Percentiles rank a stretch among this genome's conserved stretches.
Conservation (phyloP, 805 yeast species). For the Teunomyces lycoperdinae region DNA sequence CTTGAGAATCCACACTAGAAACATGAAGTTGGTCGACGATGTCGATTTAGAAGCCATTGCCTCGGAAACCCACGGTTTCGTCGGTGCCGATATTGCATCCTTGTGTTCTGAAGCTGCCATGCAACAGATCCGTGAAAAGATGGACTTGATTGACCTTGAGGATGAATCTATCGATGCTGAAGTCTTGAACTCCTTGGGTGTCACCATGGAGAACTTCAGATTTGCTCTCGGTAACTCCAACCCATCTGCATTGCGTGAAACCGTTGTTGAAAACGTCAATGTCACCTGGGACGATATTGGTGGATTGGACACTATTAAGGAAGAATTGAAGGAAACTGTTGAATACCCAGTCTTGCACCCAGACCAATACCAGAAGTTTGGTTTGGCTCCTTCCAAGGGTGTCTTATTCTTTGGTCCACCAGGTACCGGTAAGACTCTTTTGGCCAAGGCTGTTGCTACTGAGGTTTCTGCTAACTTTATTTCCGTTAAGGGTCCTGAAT, state of each 20-base stretch:
- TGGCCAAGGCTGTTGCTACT: constrained; percentile 99
- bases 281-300: constrained; percentile 99
- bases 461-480: constrained; percentile 98
- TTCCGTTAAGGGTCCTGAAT: constrained; percentile 95
- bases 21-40: constrained; percentile 93
- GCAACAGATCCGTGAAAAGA: constrained; percentile 99
- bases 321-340: constrained; percentile 96
- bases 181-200: constrained; percentile 92
- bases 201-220: constrained; percentile 97
- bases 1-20: constrained; percentile 94
- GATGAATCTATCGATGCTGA: constrained; percentile 98
- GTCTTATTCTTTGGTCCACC: constrained; percentile 99
- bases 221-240: constrained; percentile 97
- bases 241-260: constrained; percentile 98
- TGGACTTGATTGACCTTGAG: constrained; percentile 95
- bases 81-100: constrained; percentile 98
- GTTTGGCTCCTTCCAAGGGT: constrained; percentile 97
- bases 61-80: constrained; percentile 97
- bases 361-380: constrained; percentile 97
- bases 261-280: constrained; percentile 97
- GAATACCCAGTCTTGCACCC: constrained; percentile 99
- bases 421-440: constrained; percentile 98
- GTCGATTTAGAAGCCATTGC: constrained; percentile 96
- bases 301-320: constrained; percentile 94
- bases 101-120: constrained; percentile 99